Base-by-base conservation (phyloP, 1,284 basidiomycete species). In the Fomitopsis palustris region DNA sequence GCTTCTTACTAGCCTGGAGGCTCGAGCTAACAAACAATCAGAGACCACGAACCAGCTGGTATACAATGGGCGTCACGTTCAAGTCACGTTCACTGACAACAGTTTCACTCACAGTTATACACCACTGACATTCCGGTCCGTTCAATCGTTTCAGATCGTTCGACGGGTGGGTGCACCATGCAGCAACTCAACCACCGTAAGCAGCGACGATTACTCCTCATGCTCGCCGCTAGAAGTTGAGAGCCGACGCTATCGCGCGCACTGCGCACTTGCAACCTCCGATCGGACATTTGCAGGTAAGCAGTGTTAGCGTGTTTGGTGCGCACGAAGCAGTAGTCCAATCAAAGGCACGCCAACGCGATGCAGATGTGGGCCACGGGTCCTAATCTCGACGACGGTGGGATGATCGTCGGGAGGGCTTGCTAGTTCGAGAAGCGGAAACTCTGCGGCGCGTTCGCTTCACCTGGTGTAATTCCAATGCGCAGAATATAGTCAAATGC, bases 231-330 rank as follows among this genome's bases (percentile, higher is more conserved):
- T 47, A 16, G 12, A 29, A 27, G 9, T 27, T 25, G 25, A 17
- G 21, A n/a, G 23, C 25, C 21, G 33, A 35, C n/a, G 49, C 17
- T 37, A 35, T 52, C 31, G 33, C 27, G n/a, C n/a, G n/a, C 49
- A 19, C 27, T 51, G 23, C 29, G n/a, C 49, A 35, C 49, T 23
- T 9, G n/a, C 49, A 35, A 52, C 49, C 33, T 52, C 49, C 49
- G 49, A 52, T 52, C 49, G 49, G 49, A 52, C 49, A 52, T 52
- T 52, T 21, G 45, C 25, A 47, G 14, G 45, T 47, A 47, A 47
- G 45, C 45, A 47, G 25, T 7, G 12, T 17, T 29, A 31, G 45
- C 45, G 45, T 47, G 25, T 16, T 21, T 29, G 25, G 27, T 29
- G 45, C 14, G 43, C 43, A 7, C 23, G 45, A 47, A 29, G 45